Evolutionary conservation across 139 green algal species (phyloP), one percentile per base, ranked within the genome.

Genomic region (Zygnema cylindricum): DNA sequence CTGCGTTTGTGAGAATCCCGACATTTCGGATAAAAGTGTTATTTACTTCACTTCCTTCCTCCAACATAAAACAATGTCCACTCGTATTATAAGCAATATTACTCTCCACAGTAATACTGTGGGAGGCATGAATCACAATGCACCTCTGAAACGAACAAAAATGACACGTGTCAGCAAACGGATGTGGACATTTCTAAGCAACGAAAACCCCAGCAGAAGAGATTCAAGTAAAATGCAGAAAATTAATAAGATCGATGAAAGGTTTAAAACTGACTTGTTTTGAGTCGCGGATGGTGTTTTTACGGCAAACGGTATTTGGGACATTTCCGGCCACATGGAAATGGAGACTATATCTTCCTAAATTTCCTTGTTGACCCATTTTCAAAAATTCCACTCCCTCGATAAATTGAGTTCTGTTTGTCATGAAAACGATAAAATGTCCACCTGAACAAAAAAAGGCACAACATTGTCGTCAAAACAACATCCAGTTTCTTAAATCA

Each of bases 1-100:
- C 76, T 43, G 79, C 79, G 36, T 63, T 57, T 39, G 79, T 86
- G 41, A n/a, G 32, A 57, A 97, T 92, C 69, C 88, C 95, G 69
- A 96, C 82, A 93, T 97, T 97, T 55, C 41, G 25, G 0, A 81
- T 55, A 38, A 92, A 92, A 36, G 55, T 54, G 82, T 93, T 93
- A 49, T 71, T 43, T 77, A 49, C 71, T 84, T 95, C 94, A 1
- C 93, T 55, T 0, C 82, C 94, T 43, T 95, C 94, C 90, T 93
- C 90, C 40, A 92, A 2, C 78, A 95, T 95, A 90, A 93, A 95
- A 16, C 93, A 90, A 90, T 96, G 94, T 25, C 94, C 94, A 87
- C 93, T 94, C 75, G 82, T 93, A 81, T 95, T 87, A 87, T 93
- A 97, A 1, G 92, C 94, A 38, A 95, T 89, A 30, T 94, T 95